phyloP scores from a whole-genome alignment of 768 basidiomycete genomes.

The Dendrothele bispora region DNA sequence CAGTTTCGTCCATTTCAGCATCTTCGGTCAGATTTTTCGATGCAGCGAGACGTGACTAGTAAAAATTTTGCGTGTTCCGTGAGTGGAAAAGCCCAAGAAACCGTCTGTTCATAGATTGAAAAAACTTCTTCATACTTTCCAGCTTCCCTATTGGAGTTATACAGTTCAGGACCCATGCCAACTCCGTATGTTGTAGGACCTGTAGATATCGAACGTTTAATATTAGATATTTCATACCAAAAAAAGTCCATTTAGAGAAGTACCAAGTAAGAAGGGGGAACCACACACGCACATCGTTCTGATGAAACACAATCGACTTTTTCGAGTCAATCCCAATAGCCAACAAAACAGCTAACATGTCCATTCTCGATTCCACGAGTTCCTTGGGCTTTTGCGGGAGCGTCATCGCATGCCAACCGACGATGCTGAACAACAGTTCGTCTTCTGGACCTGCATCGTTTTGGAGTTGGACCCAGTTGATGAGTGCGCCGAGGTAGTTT shows the following conservation, averaged over 20 bases:
- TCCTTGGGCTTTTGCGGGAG: slow-evolving; percentile 79
- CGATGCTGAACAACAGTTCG: slow-evolving; percentile 79
- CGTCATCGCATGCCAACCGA: slow-evolving; percentile 94
- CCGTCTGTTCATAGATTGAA: too few relatives aligned
- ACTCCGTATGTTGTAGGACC: slow-evolving; percentile 83
- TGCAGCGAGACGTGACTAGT: slow-evolving; percentile 83
- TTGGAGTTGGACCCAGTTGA: slow-evolving; percentile 87
- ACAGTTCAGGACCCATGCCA: slow-evolving; percentile 90
- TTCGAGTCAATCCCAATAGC: slow-evolving; percentile 84
- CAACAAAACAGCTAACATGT: slow-evolving; percentile 81
- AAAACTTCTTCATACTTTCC: slow-evolving; percentile 91
- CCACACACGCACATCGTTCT: slow-evolving; percentile 71
- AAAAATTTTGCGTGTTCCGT: too few relatives aligned
- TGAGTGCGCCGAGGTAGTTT: slow-evolving; percentile 89
- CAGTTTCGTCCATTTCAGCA: slow-evolving; percentile 77
- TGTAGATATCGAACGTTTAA: slow-evolving; percentile 29
- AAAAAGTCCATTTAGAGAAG: too few relatives aligned
- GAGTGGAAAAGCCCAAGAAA: too few relatives aligned
- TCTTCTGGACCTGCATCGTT: slow-evolving; percentile 55
- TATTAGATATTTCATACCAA: too few relatives aligned
- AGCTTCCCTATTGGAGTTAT: slow-evolving; percentile 81
- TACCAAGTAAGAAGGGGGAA: too few relatives aligned
- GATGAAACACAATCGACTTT: slow-evolving; percentile 76
- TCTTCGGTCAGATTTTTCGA: slow-evolving; percentile 73
- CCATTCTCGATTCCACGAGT: slow-evolving; percentile 61